Evolutionary conservation across 2,329 filamentous ascomycete genomes (phyloP), one percentile per base, ranked within the genome.

Genomic region (Thelonectria olida): DNA sequence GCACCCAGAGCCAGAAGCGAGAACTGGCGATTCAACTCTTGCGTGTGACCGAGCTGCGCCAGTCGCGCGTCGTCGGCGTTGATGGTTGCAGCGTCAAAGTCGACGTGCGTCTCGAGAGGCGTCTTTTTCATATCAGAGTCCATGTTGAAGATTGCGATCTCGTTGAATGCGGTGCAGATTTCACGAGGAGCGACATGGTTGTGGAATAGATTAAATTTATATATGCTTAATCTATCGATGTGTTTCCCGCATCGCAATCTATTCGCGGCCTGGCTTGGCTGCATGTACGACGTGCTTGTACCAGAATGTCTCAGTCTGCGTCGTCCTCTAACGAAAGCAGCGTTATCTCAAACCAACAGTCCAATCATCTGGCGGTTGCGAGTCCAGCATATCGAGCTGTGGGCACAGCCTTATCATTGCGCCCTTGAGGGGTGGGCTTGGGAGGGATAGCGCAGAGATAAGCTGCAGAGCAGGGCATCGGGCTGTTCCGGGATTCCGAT

Each of bases 1-100:
- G 76, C 74, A 13, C 76, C 76, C 2, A 84, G 72, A 0, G 81
- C 80, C 67, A 78, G 79, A 2, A 84, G 64, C 0, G 79, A 80
- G 65, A 82, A 81, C 17, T 60, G 54, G 15, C 66, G 59, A 22
- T 64, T 50, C 4, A 81, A 74, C 42, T 76, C 72, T 28, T 74
- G 72, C 6, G 62, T 34, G 8, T 73, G 72, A 5, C 73, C 73
- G 10, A 75, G 44, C 54, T 73, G 70, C 2, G 70, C 73, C 12
- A 75, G 64, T 1, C 70, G 64, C 1, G 31, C 31, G 15, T 34
- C 31, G 31, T 68, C 63, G 89, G 48, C 48, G 15, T 39, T n/a
- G n/a, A 20, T 17, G 36, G 36, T 17, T 5, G n/a, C 36, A 2
- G 55, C 55, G 12, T 34, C 31, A 15, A 34, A 34, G 31, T 10